Percentiles rank a stretch among this genome's conserved stretches.
These are phyloP conservation scores for Oryza australiensis DNA, from an alignment of 176 grass and related monocot genomes.

Conservation along the genomic window DNA sequence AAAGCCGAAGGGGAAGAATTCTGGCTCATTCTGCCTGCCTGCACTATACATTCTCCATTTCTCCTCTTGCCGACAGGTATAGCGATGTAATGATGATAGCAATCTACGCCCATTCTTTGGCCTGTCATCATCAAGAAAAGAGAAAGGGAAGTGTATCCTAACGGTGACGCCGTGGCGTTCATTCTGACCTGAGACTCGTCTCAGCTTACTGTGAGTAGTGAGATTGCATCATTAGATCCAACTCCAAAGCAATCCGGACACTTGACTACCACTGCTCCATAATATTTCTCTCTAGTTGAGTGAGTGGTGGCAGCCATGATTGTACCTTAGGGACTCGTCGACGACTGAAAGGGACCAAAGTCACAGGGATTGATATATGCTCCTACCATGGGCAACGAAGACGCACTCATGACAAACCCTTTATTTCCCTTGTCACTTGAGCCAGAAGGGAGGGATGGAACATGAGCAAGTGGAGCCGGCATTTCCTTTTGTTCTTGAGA, in stretches of 20 bases:
- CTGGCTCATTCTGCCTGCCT: background rate
- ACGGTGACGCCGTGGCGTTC: constrained; percentile 10
- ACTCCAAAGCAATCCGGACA: constrained; percentile 9
- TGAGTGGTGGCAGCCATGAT: constrained; percentile 35
- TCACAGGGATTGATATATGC: background rate
- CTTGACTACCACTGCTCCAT: constrained; percentile 15
- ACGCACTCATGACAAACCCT: background rate
- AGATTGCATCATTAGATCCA: constrained; percentile 26
- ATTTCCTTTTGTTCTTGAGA: background rate
- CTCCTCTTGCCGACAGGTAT: constrained; percentile 31
- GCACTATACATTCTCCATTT: constrained; percentile 53
- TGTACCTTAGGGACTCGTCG: background rate
- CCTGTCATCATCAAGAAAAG: constrained; percentile 15
- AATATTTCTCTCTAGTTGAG: background rate
- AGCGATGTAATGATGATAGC: constrained; percentile 37
- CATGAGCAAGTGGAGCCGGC: constrained; percentile 22
- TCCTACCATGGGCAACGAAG: background rate
- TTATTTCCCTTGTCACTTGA: constrained; percentile 1
- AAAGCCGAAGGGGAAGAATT: background rate
- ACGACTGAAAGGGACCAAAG: constrained; percentile 21
- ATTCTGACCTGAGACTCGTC: constrained; percentile 11
- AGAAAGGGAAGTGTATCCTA: background rate
- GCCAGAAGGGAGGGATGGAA: constrained; percentile 19
- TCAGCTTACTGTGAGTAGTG: background rate
- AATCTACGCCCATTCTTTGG: constrained; percentile 43